Evolutionary conservation across 768 basidiomycete genomes (phyloP).

Genomic region (Pleurotus sapidus): DNA sequence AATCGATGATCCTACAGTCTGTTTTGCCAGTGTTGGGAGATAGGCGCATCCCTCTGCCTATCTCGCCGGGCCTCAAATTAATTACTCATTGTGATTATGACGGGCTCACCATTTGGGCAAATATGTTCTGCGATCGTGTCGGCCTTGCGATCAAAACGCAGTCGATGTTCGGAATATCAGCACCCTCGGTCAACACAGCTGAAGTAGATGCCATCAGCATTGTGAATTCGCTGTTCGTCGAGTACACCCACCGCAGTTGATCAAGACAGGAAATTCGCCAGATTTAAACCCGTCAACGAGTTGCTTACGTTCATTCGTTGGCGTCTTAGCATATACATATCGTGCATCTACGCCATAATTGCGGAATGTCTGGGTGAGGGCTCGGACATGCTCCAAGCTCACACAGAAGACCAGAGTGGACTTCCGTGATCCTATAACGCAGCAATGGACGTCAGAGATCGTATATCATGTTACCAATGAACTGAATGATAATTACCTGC

Average conservation of each 20-base stretch:
- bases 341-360: slow-evolving; percentile 81
- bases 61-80: slow-evolving; percentile 42
- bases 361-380: slow-evolving; percentile 71
- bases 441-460: neutral
- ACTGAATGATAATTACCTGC: slow-evolving; percentile 51
- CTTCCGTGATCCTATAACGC: slow-evolving; percentile 51
- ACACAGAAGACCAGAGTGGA: slow-evolving; percentile 95
- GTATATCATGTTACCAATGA: neutral
- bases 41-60: slow-evolving; percentile 88
- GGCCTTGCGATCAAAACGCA: slow-evolving; percentile 87
- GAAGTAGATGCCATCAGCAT: neutral
- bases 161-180: slow-evolving; percentile 94
- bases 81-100: neutral
- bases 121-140: slow-evolving; percentile 84
- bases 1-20: slow-evolving; percentile 88
- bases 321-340: slow-evolving; percentile 71
- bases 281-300: slow-evolving; percentile 66
- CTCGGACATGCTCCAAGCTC: slow-evolving; percentile 74
- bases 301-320: slow-evolving; percentile 55
- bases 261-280: slow-evolving; percentile 77
- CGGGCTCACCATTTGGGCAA: slow-evolving; percentile 81
- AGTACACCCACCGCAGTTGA: slow-evolving; percentile 78
- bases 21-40: slow-evolving; percentile 78
- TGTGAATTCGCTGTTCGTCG: neutral
- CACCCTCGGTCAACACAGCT: slow-evolving; percentile 91